Percentiles rank a stretch among this genome's conserved stretches.
phyloP scores from a whole-genome alignment of 768 basidiomycete species.

The Auriscalpium orientale region DNA sequence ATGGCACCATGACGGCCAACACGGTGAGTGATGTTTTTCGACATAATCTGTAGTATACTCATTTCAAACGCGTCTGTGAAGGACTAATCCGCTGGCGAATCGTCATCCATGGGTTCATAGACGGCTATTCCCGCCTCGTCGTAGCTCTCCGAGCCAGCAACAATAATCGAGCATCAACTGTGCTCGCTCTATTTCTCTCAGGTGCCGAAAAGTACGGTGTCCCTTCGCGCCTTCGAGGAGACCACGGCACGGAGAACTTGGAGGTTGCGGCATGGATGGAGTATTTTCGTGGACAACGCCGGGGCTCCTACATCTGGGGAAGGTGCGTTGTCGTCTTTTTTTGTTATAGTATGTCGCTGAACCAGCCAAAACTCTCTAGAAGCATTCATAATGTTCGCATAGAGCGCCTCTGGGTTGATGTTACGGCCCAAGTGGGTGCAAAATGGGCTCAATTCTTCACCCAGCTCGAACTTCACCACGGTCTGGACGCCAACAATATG shows the following conservation, averaged over 20 bases:
- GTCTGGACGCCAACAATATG: conserved; percentile 15
- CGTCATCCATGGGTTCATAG: conserved; percentile 24
- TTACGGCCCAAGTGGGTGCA: conserved; percentile 17
- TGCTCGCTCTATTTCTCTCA: conserved; percentile 2
- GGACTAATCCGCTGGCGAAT: conserved; percentile 22
- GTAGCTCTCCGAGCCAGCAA: conserved; percentile 17
- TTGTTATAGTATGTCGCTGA: not conserved
- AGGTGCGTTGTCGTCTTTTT: conserved; percentile 1
- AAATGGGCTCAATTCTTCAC: conserved; percentile 18
- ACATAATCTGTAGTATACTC: not conserved
- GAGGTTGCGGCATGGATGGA: conserved; percentile 21
- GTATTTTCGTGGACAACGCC: conserved; percentile 6
- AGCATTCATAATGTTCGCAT: conserved; percentile 21
- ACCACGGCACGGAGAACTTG: conserved; percentile 23
- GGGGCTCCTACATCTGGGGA: conserved; percentile 24
- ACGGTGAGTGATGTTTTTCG: conserved; percentile 11
- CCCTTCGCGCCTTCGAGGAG: conserved; percentile 19
- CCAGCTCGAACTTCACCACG: conserved; percentile 17
- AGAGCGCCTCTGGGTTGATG: conserved; percentile 22
- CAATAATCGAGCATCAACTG: conserved; percentile 20
- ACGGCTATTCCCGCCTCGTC: conserved; percentile 20
- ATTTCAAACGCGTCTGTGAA: not conserved
- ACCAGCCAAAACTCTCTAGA: conserved; percentile 2
- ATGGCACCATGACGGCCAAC: conserved; percentile 24
- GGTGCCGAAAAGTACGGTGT: not conserved